These are phyloP conservation scores for Elongisporangium senticosum DNA, from an alignment of 352 stramenopile species.

Conservation along the genomic window DNA sequence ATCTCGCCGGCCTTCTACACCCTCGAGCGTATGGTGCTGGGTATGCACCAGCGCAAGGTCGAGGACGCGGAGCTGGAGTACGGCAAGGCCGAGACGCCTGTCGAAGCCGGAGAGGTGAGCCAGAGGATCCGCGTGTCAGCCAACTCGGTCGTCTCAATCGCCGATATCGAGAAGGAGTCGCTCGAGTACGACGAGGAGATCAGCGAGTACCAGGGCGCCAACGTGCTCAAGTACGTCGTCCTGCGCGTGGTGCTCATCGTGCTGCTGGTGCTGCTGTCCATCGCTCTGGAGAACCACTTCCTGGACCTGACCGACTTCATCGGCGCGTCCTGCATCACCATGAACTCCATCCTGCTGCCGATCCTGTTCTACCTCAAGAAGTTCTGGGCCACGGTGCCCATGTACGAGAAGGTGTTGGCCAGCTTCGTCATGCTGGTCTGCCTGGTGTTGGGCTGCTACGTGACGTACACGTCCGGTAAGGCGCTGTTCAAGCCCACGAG, in stretches of 20 bases:
- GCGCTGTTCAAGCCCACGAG: conserved; percentile 7
- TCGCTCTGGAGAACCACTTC: conserved; percentile 34
- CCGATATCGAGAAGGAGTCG: conserved; percentile 19
- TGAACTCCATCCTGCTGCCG: conserved; percentile 24
- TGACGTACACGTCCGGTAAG: conserved; percentile 11
- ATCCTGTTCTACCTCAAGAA: conserved; percentile 28
- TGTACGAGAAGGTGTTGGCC: conserved; percentile 18
- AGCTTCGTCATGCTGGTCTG: conserved; percentile 17
- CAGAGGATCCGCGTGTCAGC: conserved; percentile 7
- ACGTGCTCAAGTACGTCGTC: conserved; percentile 24
- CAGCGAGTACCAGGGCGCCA: conserved; percentile 22
- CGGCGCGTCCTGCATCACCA: conserved; percentile 30
- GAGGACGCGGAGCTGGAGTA: conserved; percentile 27
- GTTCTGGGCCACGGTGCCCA: conserved; percentile 12
- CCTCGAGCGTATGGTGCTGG: conserved; percentile 38
- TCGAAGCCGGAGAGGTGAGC: conserved; percentile 1
- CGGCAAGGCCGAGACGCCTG: conserved; percentile 16
- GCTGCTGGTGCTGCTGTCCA: conserved; percentile 24
- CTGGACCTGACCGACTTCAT: conserved; percentile 42
- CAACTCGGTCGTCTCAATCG: conserved; percentile 23
- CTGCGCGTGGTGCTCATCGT: conserved; percentile 33
- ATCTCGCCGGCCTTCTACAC: conserved; percentile 51
- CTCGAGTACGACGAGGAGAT: conserved; percentile 26
- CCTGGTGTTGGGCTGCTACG: conserved; percentile 13
- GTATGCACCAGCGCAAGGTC: conserved; percentile 37